These are phyloP conservation scores for Penicillium salamii DNA, from an alignment of 495 filamentous ascomycete species.

Conservation along the genomic window DNA sequence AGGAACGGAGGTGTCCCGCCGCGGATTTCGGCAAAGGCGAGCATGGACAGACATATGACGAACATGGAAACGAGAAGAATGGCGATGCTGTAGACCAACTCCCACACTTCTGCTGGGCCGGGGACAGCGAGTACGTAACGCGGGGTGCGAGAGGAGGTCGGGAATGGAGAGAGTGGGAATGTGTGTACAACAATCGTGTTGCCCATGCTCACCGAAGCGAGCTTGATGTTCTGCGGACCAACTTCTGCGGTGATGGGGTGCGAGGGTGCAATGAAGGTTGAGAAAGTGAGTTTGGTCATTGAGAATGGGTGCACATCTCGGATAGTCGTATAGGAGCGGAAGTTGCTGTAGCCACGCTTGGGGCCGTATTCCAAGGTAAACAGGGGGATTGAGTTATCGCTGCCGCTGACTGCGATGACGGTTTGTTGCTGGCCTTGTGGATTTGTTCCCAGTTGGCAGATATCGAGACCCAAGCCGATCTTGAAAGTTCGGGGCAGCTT, in stretches of 20 bases:
- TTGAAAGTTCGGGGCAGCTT: slow-evolving; percentile 55
- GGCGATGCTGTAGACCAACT: slow-evolving; percentile 44
- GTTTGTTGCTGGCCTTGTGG: slow-evolving; percentile 63
- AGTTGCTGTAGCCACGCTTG: slow-evolving; percentile 51
- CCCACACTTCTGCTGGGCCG: slow-evolving; percentile 45
- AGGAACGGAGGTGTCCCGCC: slow-evolving; percentile 58
- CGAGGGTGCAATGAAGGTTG: slow-evolving; percentile 60
- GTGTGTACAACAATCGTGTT: slow-evolving; percentile 85
- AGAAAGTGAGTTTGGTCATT: slow-evolving; percentile 83
- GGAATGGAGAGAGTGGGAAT: slow-evolving; percentile 64
- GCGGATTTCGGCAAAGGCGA: slow-evolving; percentile 65
- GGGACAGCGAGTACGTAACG: slow-evolving; percentile 70
- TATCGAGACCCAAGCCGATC: slow-evolving; percentile 70
- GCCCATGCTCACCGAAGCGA: slow-evolving; percentile 81
- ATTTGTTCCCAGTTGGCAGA: slow-evolving; percentile 60
- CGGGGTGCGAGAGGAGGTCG: slow-evolving; percentile 42
- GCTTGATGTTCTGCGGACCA: slow-evolving; percentile 62
- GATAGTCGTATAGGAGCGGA: slow-evolving; percentile 62
- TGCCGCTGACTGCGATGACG: slow-evolving; percentile 76
- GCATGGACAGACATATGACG: slow-evolving; percentile 59
- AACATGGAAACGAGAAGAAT: slow-evolving; percentile 51
- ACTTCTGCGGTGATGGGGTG: slow-evolving; percentile 43
- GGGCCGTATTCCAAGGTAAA: slow-evolving; percentile 64
- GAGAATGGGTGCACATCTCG: slow-evolving; percentile 75
- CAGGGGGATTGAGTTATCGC: slow-evolving; percentile 76